Base-by-base conservation (phyloP, 345 rosid genomes). In the Hypericum androsaemum region DNA sequence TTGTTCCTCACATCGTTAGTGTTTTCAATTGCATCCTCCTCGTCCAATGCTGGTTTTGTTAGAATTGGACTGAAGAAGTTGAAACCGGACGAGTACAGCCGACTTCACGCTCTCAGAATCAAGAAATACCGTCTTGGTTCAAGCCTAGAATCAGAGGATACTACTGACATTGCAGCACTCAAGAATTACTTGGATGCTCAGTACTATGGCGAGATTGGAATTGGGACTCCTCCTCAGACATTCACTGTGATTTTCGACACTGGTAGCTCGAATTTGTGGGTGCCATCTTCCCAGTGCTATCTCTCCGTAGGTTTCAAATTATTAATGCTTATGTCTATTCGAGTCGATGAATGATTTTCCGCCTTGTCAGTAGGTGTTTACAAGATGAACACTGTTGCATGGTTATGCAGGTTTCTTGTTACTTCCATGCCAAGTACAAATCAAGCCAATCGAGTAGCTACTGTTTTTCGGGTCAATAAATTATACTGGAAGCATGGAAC, bases 221-320 rank as follows among this genome's bases (percentile, higher is more conserved):
- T 71, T 43, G 76, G 71, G 15, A 66, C 63, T 51, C 71, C 76
- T 51, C 60, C 76, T 38, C 76, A 71, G 47, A 66, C 55, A n/a
- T 66, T 71, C 59, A 59, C 65, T 17, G 71, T 71, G 11, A 59
- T 71, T 9, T 71, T 71, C 59, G 76, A 66, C 66, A 66, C 76
- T 38, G 71, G 76, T 13, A 71, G 71, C 51, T 52, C 71, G 57
- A 71, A 71, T 56, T 53, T 71, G 49, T 71, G 76, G 76, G 76
- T 66, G 55, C 76, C 76, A 6, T 66, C 76, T 11, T 39, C 75
- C 11, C 54, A 62, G 47, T 71, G 71, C 57, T 53, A 43, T 38
- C 43, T 58, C 36, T 71, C 68, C 3, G 62, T 62, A 50, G 47
- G 66, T 61, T 41, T 10, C 12, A 2, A 9, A 2, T 8, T 1